Percentiles rank a stretch among this genome's conserved stretches.
These are phyloP conservation scores for Skeletonema grethae DNA, from an alignment of 108 stramenopile species.

Conservation along the genomic window DNA sequence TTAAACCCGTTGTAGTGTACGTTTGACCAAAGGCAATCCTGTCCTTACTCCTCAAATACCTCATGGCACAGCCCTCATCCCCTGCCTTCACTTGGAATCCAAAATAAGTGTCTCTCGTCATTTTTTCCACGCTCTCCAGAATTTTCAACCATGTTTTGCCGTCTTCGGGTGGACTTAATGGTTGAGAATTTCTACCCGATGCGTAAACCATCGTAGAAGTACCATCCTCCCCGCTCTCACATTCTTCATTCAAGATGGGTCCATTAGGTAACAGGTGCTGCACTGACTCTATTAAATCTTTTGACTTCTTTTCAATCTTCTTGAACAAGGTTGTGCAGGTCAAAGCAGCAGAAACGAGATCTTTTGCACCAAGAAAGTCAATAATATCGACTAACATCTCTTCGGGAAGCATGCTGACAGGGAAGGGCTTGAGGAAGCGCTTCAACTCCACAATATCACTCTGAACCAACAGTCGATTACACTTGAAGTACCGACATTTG, in stretches of 20 bases:
- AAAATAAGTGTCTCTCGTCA: neutral
- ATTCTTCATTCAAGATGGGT: neutral
- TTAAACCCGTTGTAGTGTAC: neutral
- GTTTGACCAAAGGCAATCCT: slow-evolving; percentile 1
- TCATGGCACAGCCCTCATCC: neutral
- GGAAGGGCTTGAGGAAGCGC: slow-evolving; percentile 10
- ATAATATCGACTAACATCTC: slow-evolving; percentile 4
- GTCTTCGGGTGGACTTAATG: slow-evolving; percentile 5
- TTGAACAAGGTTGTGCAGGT: slow-evolving; percentile 10
- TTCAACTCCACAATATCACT: slow-evolving; percentile 16
- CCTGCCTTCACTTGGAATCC: neutral
- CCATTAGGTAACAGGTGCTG: slow-evolving; percentile 9
- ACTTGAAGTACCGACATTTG: slow-evolving; percentile 6
- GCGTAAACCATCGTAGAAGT: slow-evolving; percentile 4
- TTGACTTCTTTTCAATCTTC: slow-evolving; percentile 11
- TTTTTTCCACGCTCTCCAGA: neutral
- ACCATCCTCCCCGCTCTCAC: neutral
- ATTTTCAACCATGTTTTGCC: neutral
- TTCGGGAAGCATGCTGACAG: slow-evolving; percentile 1
- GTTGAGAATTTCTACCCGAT: slow-evolving; percentile 4
- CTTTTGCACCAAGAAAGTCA: slow-evolving; percentile 9
- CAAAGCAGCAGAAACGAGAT: slow-evolving; percentile 6
- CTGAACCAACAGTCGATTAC: slow-evolving; percentile 3
- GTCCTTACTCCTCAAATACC: neutral
- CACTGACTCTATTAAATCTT: neutral